Conservation (phyloP, 2,329 filamentous ascomycete species). For the Penicillium sp. region DNA sequence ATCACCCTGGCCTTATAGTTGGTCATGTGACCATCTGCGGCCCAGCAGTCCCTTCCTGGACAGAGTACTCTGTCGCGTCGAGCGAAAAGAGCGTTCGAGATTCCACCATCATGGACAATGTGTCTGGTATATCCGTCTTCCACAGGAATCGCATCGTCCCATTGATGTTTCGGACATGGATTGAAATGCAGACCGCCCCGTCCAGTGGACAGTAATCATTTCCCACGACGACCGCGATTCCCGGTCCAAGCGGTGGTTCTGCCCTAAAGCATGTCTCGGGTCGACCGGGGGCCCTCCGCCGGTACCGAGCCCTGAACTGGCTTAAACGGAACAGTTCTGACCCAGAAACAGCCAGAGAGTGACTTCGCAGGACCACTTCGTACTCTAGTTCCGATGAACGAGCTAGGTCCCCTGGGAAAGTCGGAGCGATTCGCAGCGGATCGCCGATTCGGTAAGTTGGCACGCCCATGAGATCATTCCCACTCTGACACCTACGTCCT, state of each 20-base stretch:
- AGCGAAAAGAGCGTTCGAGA: too few species aligned
- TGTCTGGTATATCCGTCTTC: background rate
- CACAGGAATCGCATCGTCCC: too few species aligned
- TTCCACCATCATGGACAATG: too few species aligned
- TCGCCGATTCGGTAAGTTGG: slow-evolving; percentile 22
- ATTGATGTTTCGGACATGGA: background rate
- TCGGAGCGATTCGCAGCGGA: slow-evolving; percentile 22
- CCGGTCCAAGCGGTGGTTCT: slow-evolving; percentile 6
- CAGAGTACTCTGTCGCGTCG: too few species aligned
- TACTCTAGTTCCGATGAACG: too few species aligned
- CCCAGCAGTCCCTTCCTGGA: background rate
- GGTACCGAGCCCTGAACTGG: slow-evolving; percentile 24
- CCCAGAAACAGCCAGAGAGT: background rate
- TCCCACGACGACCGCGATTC: background rate
- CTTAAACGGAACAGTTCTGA: background rate
- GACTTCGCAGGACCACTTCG: too few species aligned
- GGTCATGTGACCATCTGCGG: background rate
- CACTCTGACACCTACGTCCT: background rate
- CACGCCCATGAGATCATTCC: slow-evolving; percentile 11
- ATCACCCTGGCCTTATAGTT: background rate
- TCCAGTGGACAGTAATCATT: background rate
- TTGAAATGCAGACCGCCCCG: background rate
- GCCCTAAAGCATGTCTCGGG: slow-evolving; percentile 12
- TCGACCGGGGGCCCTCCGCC: slow-evolving; percentile 12
- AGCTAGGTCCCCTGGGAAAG: slow-evolving; percentile 10